Percentiles rank a stretch among this genome's conserved stretches.
phyloP scores from a whole-genome alignment of 2,329 filamentous ascomycete genomes.

The Trichophyton rubrum region DNA sequence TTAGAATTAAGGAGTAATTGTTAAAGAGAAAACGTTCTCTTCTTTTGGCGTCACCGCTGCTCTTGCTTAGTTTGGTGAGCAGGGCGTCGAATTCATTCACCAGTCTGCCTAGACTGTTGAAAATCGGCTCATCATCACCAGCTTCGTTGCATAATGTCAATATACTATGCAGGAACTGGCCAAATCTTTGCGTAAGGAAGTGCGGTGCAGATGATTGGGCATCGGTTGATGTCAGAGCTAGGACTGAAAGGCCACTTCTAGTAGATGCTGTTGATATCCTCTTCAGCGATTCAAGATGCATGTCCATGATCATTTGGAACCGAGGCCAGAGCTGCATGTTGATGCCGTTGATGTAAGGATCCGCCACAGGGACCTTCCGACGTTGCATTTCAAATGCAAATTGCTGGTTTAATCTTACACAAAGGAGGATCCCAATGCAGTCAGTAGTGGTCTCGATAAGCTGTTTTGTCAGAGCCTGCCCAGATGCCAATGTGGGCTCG shows the following conservation, averaged over 20 bases:
- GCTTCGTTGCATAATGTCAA: conserved; percentile 74
- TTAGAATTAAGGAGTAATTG: conserved; percentile 88
- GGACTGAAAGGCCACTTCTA: conserved; percentile 40
- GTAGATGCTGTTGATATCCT: conserved; percentile 39
- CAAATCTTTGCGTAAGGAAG: conserved; percentile 86
- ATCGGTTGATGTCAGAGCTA: conserved; percentile 40
- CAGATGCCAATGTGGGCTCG: conserved; percentile 75
- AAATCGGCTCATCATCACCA: conserved; percentile 86
- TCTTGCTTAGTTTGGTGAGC: conserved; percentile 64
- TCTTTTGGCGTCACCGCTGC: conserved; percentile 64
- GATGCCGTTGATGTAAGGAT: conserved; percentile 85
- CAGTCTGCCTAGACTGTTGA: conserved; percentile 63
- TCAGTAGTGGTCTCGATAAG: conserved; percentile 69
- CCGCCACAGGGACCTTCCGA: conserved; percentile 75
- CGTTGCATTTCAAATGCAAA: conserved; percentile 89
- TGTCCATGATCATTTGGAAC: conserved; percentile 86
- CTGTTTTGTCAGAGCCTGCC: conserved; percentile 60
- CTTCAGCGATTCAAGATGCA: conserved; percentile 78
- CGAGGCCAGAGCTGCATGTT: conserved; percentile 95
- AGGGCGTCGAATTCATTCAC: conserved; percentile 74
- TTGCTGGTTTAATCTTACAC: conserved; percentile 84
- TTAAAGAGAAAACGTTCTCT: conserved; percentile 82
- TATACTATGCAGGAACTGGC: conserved; percentile 78
- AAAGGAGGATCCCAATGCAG: conserved; percentile 75
- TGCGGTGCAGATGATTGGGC: conserved; percentile 56